Percentiles rank a stretch among this genome's conserved stretches.
Evolutionary conservation across 2,329 filamentous ascomycete species (phyloP).

Genomic region (Incumbomyces lentus): DNA sequence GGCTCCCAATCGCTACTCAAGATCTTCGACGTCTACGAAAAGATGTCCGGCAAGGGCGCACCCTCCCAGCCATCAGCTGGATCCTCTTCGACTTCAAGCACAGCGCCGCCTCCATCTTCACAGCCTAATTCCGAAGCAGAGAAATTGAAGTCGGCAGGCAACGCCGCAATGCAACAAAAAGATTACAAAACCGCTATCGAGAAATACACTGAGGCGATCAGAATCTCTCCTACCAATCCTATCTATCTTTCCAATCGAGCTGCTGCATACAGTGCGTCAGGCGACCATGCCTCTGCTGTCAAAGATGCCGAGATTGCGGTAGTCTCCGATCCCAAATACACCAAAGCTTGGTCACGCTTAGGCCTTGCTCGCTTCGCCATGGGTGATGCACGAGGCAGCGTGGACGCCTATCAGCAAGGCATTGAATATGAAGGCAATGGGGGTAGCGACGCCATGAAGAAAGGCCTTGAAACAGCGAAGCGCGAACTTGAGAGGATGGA

Average conservation of each 20-base stretch:
- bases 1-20: slow-evolving; percentile 78
- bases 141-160: slow-evolving; percentile 77
- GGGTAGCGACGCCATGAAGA: slow-evolving; percentile 94
- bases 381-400: slow-evolving; percentile 78
- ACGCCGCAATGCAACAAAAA: slow-evolving; percentile 89
- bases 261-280: slow-evolving; percentile 76
- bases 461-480: slow-evolving; percentile 89
- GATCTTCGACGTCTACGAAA: slow-evolving; percentile 95
- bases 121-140: slow-evolving; percentile 62
- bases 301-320: slow-evolving; percentile 87
- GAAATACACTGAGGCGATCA: slow-evolving; percentile 77
- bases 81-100: slow-evolving; percentile 31
- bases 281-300: slow-evolving; percentile 73
- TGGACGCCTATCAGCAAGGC: slow-evolving; percentile 88
- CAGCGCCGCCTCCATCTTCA: slow-evolving; percentile 28
- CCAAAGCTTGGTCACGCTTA: slow-evolving; percentile 91
- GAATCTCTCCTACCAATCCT: slow-evolving; percentile 71
- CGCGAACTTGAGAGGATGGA: slow-evolving; percentile 73
- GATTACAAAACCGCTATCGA: slow-evolving; percentile 76
- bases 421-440: slow-evolving; percentile 92
- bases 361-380: slow-evolving; percentile 86
- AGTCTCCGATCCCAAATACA: slow-evolving; percentile 79
- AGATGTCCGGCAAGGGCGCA: slow-evolving; percentile 60
- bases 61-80: slow-evolving; percentile 24
- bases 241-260: slow-evolving; percentile 98